These are phyloP conservation scores for Eucalyptus curtisii DNA, from an alignment of 345 rosid genomes.

Conservation along the genomic window DNA sequence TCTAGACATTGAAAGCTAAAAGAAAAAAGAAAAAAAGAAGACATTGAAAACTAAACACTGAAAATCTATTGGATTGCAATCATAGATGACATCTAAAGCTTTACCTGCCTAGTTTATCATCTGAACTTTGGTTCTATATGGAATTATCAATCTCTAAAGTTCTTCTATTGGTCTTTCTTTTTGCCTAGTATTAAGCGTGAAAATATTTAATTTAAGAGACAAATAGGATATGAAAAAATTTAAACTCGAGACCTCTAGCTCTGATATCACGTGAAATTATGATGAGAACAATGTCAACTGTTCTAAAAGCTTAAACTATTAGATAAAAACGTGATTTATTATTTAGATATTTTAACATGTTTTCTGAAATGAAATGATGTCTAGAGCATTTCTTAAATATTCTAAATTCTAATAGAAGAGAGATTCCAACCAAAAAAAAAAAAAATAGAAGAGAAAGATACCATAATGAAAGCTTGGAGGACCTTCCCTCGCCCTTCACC, in stretches of 20 bases:
- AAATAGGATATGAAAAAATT: too few relatives aligned
- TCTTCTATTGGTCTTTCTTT: too few relatives aligned
- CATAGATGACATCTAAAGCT: not conserved
- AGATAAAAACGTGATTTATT: too few relatives aligned
- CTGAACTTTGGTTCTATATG: not conserved
- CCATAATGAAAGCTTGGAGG: not conserved
- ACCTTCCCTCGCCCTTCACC: not conserved
- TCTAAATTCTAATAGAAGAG: not conserved
- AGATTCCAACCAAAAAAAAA: not conserved
- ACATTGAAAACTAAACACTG: not conserved
- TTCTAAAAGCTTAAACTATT: too few relatives aligned
- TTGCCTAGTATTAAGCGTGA: too few relatives aligned
- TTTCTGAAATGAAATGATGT: not conserved
- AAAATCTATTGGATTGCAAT: not conserved
- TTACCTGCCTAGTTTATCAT: too few relatives aligned
- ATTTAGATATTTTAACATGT: not conserved
- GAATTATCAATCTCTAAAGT: not conserved
- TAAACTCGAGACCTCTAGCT: too few relatives aligned
- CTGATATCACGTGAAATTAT: too few relatives aligned
- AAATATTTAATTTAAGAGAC: too few relatives aligned
- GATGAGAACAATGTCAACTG: too few relatives aligned
- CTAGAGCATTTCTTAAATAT: not conserved
- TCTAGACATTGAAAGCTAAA: not conserved
- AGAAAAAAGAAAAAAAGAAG: too few relatives aligned
- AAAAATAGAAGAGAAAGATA: not conserved